phyloP scores from a whole-genome alignment of 345 rosid genomes.

The Bruguiera parviflora region DNA sequence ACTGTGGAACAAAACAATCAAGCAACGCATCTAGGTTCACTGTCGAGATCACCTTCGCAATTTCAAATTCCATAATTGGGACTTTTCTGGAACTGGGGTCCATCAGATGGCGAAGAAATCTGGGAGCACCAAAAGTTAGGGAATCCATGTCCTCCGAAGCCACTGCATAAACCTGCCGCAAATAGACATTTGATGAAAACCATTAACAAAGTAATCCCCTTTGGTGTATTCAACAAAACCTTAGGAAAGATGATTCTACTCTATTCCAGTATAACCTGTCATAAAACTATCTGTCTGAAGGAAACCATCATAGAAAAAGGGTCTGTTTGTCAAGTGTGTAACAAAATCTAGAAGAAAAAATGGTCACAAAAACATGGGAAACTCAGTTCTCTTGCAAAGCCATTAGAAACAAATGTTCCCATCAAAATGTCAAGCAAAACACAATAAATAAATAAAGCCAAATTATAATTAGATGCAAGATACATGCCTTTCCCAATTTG shows the following conservation, averaged over 20 bases:
- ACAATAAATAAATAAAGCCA: not conserved
- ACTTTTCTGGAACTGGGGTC: conserved; percentile 90
- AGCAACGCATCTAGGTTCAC: conserved; percentile 1
- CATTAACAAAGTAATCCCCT: not conserved
- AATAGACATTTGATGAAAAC: not conserved
- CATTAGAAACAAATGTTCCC: not conserved
- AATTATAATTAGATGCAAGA: conserved; percentile 12
- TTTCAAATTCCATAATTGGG: conserved; percentile 91
- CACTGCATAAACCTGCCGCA: conserved; percentile 82
- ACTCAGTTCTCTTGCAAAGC: not conserved
- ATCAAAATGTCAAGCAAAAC: not conserved
- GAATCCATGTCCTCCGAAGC: conserved; percentile 99
- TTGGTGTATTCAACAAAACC: not conserved
- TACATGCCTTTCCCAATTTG: conserved; percentile 72
- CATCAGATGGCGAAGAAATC: conserved; percentile 95
- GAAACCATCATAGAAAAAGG: no score
- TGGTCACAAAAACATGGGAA: no score
- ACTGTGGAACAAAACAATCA: conserved; percentile 10
- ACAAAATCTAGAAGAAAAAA: no score
- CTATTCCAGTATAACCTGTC: not conserved
- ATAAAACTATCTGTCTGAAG: no score
- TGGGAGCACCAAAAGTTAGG: conserved; percentile 91
- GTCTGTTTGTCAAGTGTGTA: no score
- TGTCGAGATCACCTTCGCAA: conserved; percentile 54
- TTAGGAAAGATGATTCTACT: not conserved